A percentile compares a stretch with the other conserved stretches of the same genome.
Conservation (phyloP, 2,329 filamentous ascomycete species). For the Penicillium griseofulvum region DNA sequence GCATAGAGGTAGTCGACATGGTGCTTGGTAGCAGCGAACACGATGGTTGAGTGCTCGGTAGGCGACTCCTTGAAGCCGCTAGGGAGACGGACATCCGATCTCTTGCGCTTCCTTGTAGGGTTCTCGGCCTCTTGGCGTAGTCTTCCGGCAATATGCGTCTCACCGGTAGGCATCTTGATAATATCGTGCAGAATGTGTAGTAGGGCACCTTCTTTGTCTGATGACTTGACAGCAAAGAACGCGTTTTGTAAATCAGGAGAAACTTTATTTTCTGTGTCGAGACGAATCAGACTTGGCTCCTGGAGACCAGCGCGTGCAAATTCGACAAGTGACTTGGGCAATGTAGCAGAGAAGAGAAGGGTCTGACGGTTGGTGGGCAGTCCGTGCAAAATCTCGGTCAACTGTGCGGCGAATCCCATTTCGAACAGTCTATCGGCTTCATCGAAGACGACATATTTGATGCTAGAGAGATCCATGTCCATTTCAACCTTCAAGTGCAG, state of each 20-base stretch:
- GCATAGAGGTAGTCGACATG: slow-evolving; percentile 90
- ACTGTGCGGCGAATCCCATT: slow-evolving; percentile 94
- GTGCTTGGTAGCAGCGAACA: slow-evolving; percentile 94
- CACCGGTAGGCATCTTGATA: slow-evolving; percentile 80
- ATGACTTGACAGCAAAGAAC: slow-evolving; percentile 89
- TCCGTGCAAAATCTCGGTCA: slow-evolving; percentile 88
- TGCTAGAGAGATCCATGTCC: slow-evolving; percentile 82
- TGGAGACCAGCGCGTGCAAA: slow-evolving; percentile 92
- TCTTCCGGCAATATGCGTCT: slow-evolving; percentile 53
- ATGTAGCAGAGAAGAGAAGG: slow-evolving; percentile 88
- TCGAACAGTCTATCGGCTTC: slow-evolving; percentile 96
- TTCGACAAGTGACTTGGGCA: slow-evolving; percentile 91
- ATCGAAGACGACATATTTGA: slow-evolving; percentile 94
- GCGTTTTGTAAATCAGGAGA: slow-evolving; percentile 94
- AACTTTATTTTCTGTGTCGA: slow-evolving; percentile 93
- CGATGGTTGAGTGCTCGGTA: slow-evolving; percentile 86
- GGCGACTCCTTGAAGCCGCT: slow-evolving; percentile 65
- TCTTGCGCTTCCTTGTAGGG: slow-evolving; percentile 48
- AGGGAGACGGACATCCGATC: slow-evolving; percentile 49
- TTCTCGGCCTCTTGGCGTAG: slow-evolving; percentile 48
- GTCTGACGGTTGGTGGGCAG: slow-evolving; percentile 83
- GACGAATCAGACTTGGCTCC: slow-evolving; percentile 82
- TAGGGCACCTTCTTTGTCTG: slow-evolving; percentile 89
- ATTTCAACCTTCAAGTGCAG: slow-evolving; percentile 97
- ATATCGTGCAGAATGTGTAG: slow-evolving; percentile 86